phyloP scores from a whole-genome alignment of 2,329 filamentous ascomycete species.

The Paecilomyces variotii region DNA sequence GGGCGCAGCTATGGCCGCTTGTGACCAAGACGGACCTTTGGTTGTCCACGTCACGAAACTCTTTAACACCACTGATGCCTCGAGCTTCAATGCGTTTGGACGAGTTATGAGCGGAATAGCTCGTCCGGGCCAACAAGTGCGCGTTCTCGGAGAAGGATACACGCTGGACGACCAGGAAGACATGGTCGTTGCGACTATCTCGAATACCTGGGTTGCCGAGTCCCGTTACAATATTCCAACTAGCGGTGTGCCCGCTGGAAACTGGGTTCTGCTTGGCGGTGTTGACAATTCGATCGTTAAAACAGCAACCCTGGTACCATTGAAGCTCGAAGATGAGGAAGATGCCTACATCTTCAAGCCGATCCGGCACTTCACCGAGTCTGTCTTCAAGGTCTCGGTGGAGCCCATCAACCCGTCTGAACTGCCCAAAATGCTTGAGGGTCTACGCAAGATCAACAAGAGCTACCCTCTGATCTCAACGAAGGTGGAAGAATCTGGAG shows the following conservation, averaged over 20 bases:
- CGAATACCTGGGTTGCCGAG: constrained; percentile 82
- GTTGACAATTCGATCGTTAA: constrained; percentile 99
- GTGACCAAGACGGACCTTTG: constrained; percentile 81
- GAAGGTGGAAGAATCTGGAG: constrained; percentile 95
- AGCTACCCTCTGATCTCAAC: constrained; percentile 93
- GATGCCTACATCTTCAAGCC: constrained; percentile 94
- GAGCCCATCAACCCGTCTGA: constrained; percentile 98
- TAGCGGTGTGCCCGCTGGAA: constrained; percentile 86
- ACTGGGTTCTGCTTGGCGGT: constrained; percentile 83
- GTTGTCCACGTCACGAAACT: constrained; percentile 91
- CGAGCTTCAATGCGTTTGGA: constrained; percentile 81
- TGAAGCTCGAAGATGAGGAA: constrained; percentile 74
- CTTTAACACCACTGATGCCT: constrained; percentile 84
- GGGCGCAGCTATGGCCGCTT: constrained; percentile 69
- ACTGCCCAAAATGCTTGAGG: constrained; percentile 96
- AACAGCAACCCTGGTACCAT: constrained; percentile 80
- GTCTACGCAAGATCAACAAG: constrained; percentile 93
- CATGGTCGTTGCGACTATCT: constrained; percentile 79
- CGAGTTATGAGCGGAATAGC: constrained; percentile 89
- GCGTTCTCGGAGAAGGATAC: constrained; percentile 90
- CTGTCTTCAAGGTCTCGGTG: constrained; percentile 93
- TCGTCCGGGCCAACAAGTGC: constrained; percentile 69
- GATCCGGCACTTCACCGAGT: constrained; percentile 90
- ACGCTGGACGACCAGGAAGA: constrained; percentile 97
- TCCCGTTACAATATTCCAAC: constrained; percentile 88